These are phyloP conservation scores for Ceratobasidium sp. DNA, from an alignment of 1,284 basidiomycete species.

Conservation along the genomic window DNA sequence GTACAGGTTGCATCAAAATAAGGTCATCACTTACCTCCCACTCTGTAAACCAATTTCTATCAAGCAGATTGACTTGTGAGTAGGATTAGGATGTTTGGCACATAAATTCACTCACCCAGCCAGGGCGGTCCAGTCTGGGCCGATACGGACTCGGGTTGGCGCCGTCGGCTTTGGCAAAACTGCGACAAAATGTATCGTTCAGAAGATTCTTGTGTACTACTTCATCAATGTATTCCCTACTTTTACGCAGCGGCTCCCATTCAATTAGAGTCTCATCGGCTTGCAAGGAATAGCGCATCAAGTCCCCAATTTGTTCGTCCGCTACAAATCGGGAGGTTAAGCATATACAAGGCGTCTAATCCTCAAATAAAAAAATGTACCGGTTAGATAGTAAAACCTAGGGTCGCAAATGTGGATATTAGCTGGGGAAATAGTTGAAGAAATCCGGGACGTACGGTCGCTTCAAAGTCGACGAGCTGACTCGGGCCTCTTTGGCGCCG, in stretches of 20 bases:
- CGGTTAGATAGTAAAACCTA: slow-evolving; percentile 43
- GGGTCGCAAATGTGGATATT: too few species aligned
- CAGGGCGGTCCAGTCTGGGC: slow-evolving; percentile 62
- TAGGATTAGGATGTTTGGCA: too few species aligned
- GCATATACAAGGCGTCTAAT: background rate
- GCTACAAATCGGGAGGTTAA: slow-evolving; percentile 52
- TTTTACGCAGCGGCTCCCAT: slow-evolving; percentile 62
- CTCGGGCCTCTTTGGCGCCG: slow-evolving; percentile 62
- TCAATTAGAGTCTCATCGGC: slow-evolving; percentile 61
- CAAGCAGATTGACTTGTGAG: background rate
- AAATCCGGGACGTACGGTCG: slow-evolving; percentile 54
- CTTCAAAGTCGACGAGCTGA: slow-evolving; percentile 58
- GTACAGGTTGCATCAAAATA: background rate
- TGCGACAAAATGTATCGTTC: slow-evolving; percentile 49
- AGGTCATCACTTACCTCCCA: slow-evolving; percentile 55
- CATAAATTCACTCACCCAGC: slow-evolving; percentile 52
- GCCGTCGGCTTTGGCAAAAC: slow-evolving; percentile 59
- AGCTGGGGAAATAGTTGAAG: slow-evolving; percentile 56
- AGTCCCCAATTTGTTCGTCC: slow-evolving; percentile 61
- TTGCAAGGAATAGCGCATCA: slow-evolving; percentile 61
- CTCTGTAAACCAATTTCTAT: slow-evolving; percentile 61
- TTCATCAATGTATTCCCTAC: background rate
- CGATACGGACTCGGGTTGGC: slow-evolving; percentile 60
- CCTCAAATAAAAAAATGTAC: background rate
- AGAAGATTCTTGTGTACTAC: slow-evolving; percentile 54